Evolutionary conservation across 495 filamentous ascomycete genomes (phyloP).

Genomic region (Daldinia grandis): DNA sequence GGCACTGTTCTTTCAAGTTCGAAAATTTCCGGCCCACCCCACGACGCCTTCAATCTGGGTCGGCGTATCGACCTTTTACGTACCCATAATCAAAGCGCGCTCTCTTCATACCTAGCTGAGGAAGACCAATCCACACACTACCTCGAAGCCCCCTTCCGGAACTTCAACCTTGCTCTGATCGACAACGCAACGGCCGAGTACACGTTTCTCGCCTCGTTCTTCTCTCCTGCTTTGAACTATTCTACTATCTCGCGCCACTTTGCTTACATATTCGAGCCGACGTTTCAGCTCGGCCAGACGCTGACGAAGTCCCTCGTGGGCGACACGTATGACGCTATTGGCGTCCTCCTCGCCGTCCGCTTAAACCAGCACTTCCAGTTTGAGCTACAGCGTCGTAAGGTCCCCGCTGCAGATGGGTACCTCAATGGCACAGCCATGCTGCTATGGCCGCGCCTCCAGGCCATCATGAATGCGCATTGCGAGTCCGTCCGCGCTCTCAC

Average conservation of each 20-base stretch:
- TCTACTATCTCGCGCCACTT: constrained; percentile 71
- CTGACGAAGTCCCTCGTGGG: constrained; percentile 81
- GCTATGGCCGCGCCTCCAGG: constrained; percentile 94
- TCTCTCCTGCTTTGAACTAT: constrained; percentile 68
- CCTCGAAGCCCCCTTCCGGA: constrained; percentile 86
- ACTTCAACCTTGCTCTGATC: constrained; percentile 91
- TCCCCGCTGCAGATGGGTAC: constrained; percentile 88
- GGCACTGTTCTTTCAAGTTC: constrained; percentile 58
- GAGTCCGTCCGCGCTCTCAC: constrained; percentile 76
- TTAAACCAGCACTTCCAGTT: constrained; percentile 94
- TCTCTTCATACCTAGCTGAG: constrained; percentile 84
- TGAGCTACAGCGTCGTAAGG: constrained; percentile 87
- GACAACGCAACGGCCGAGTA: constrained; percentile 97
- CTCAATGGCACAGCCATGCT: constrained; percentile 95
- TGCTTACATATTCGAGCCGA: constrained; percentile 81
- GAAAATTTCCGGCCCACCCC: constrained; percentile 65
- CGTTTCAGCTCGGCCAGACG: constrained; percentile 78
- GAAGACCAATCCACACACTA: constrained; percentile 86
- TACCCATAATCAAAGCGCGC: constrained; percentile 71
- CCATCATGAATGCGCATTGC: constrained; percentile 90
- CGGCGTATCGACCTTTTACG: constrained; percentile 82
- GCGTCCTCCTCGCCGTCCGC: constrained; percentile 87
- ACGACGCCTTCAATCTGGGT: constrained; percentile 89
- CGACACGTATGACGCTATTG: constrained; percentile 81
- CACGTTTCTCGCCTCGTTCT: constrained; percentile 89